Base-by-base conservation (phyloP, 768 basidiomycete genomes). In the Panaeolus cyanescens region DNA sequence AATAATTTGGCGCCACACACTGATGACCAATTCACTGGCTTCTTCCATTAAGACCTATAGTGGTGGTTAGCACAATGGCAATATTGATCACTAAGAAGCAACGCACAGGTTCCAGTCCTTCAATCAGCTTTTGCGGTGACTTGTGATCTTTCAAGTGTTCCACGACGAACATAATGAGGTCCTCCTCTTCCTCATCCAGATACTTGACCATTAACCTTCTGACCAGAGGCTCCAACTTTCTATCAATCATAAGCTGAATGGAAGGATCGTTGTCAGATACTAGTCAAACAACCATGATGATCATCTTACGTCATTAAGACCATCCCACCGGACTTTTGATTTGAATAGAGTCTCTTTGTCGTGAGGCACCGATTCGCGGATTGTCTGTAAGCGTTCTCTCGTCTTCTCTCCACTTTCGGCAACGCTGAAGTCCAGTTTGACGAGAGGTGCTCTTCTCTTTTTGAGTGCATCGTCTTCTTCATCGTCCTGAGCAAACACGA, bases 61-160 rank as follows among this genome's bases (percentile, higher is more conserved):
- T 68, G 37, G 50, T 37, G 34, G 15, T 34, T 32, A 37, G 25
- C 25, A 54, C 30, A 15, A 39, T n/a, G 17, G 37, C 15, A 55
- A 34, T 39, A 32, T 3, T 13, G 32, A 54, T 60, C n/a, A 37
- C 19, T 34, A 20, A 36, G n/a, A 13, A 22, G 56, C 56, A 34
- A 83, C 95, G 70, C 76, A 96, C 96, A 62, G 93, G 91, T 77
- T 95, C 93, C 20, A 98, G 77, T 12, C 93, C 95, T 68, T 96
- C 96, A 9, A 94, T 85, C 2, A 98, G 81, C 70, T 93, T 95
- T 59, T 84, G 83, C 0, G 95, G 92, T 17, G 85, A 79, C 69
- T 95, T 96, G 71, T 93, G 91, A 65, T 96, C 96, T 72, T 93
- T 92, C 50, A 97, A 77, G 71, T 96, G 94, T 72, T 97, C 95